Percentiles rank a stretch among this genome's conserved stretches.
Conservation (phyloP, 2,329 filamentous ascomycete genomes). For the Cucurbitaria berberidis region DNA sequence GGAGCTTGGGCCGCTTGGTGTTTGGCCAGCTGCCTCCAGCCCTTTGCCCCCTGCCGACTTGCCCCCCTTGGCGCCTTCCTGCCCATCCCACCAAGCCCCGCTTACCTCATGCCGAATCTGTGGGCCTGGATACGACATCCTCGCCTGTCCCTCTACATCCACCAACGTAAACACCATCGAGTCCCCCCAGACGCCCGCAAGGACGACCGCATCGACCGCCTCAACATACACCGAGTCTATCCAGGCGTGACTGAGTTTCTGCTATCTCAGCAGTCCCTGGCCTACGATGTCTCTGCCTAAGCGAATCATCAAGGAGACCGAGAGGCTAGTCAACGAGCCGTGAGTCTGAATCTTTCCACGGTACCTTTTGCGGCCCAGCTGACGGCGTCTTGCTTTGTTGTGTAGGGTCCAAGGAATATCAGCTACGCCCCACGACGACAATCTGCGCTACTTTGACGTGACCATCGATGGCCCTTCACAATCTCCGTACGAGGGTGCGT, state of each 20-base stretch:
- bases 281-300: slow-evolving; percentile 76
- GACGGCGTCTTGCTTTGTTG: slow-evolving; percentile 6
- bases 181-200: slow-evolving; percentile 1
- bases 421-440: slow-evolving; percentile 94
- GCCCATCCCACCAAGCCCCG: not conserved
- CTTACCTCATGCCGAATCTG: slow-evolving; percentile 1
- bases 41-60: too few species aligned
- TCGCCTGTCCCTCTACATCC: slow-evolving; percentile 5
- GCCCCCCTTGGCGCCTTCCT: slow-evolving; percentile 5
- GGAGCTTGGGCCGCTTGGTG: slow-evolving; percentile 4
- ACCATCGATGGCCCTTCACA: slow-evolving; percentile 90
- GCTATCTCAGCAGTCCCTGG: slow-evolving; percentile 8
- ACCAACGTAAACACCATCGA: slow-evolving; percentile 4
- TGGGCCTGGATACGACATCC: slow-evolving; percentile 10
- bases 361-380: not conserved
- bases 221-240: not conserved
- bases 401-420: slow-evolving; percentile 91
- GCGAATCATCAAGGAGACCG: slow-evolving; percentile 97
- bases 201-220: not conserved
- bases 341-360: slow-evolving; percentile 66
- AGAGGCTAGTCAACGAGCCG: slow-evolving; percentile 96
- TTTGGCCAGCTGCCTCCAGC: not conserved
- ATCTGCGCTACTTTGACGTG: slow-evolving; percentile 97
- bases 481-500: slow-evolving; percentile 90
- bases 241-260: slow-evolving; percentile 1